Evolutionary conservation across 805 yeast genomes (phyloP).

Genomic region (Candida insectalens): DNA sequence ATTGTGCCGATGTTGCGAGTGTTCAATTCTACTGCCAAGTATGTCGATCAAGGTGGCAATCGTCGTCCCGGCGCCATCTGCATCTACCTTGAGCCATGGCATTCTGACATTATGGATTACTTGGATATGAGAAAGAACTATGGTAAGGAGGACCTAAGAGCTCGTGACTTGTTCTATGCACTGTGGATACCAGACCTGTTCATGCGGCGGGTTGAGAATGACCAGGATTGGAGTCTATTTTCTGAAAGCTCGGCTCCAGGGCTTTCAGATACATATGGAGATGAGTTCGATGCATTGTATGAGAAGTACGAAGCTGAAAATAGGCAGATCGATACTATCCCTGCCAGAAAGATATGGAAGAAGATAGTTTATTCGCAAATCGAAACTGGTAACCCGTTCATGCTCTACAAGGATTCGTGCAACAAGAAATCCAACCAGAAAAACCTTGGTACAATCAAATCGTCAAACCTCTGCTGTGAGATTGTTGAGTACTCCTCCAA

Average conservation of each 20-base stretch:
- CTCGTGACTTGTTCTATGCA: slow-evolving; percentile 88
- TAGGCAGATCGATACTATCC: slow-evolving; percentile 51
- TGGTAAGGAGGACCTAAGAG: slow-evolving; percentile 89
- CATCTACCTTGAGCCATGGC: slow-evolving; percentile 94
- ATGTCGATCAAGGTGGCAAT: slow-evolving; percentile 97
- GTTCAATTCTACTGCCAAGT: slow-evolving; percentile 90
- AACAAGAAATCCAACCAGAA: slow-evolving; percentile 82
- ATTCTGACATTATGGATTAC: slow-evolving; percentile 80
- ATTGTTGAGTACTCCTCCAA: slow-evolving; percentile 85
- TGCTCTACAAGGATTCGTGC: slow-evolving; percentile 89
- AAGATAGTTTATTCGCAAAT: slow-evolving; percentile 87
- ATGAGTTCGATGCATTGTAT: slow-evolving; percentile 67
- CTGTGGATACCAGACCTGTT: slow-evolving; percentile 93
- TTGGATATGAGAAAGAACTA: slow-evolving; percentile 84
- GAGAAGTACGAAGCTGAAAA: slow-evolving; percentile 64
- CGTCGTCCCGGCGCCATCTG: slow-evolving; percentile 98
- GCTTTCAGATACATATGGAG: slow-evolving; percentile 72
- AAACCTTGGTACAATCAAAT: slow-evolving; percentile 85
- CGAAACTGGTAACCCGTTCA: slow-evolving; percentile 94
- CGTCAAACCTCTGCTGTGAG: slow-evolving; percentile 92
- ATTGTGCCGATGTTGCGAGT: slow-evolving; percentile 94
- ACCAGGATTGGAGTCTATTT: slow-evolving; percentile 80
- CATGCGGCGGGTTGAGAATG: slow-evolving; percentile 78
- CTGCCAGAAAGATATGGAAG: slow-evolving; percentile 88
- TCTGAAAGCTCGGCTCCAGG: slow-evolving; percentile 89